Evolutionary conservation across 2,329 filamentous ascomycete species (phyloP).

Genomic region (Emergomyces pasteurianus): DNA sequence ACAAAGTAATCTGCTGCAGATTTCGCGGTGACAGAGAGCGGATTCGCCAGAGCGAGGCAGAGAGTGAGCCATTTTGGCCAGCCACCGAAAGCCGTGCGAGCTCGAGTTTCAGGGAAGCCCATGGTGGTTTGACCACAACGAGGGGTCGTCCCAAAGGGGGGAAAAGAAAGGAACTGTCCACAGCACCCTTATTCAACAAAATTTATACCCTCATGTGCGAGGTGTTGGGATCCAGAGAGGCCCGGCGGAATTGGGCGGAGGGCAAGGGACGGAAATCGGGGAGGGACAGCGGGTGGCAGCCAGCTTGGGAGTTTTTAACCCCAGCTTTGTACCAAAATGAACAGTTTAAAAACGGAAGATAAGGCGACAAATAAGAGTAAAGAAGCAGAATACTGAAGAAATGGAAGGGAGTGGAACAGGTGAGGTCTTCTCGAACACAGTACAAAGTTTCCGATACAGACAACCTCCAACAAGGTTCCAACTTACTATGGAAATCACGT

Average conservation of each 20-base stretch:
- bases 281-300: background rate
- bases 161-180: too few species aligned
- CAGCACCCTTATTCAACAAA: background rate
- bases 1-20: constrained; percentile 79
- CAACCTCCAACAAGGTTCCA: too few species aligned
- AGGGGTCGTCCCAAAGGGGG: background rate
- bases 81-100: constrained; percentile 8
- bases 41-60: constrained; percentile 3
- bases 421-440: too few species aligned
- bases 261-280: background rate
- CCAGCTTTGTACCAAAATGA: background rate
- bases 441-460: too few species aligned
- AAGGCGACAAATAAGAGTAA: background rate
- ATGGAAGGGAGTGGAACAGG: background rate
- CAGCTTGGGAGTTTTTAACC: too few species aligned
- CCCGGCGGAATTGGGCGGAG: background rate
- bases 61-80: background rate
- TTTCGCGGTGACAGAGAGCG: constrained; percentile 6
- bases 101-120: constrained; percentile 7
- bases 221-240: background rate
- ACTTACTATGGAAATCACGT: too few species aligned
- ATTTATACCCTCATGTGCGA: background rate
- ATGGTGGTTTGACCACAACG: background rate
- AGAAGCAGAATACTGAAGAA: background rate
- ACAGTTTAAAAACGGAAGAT: background rate